Evolutionary conservation across 805 yeast genomes (phyloP), one percentile per base, ranked within the genome.

Genomic region (Maudiozyma serrabonitensis): DNA sequence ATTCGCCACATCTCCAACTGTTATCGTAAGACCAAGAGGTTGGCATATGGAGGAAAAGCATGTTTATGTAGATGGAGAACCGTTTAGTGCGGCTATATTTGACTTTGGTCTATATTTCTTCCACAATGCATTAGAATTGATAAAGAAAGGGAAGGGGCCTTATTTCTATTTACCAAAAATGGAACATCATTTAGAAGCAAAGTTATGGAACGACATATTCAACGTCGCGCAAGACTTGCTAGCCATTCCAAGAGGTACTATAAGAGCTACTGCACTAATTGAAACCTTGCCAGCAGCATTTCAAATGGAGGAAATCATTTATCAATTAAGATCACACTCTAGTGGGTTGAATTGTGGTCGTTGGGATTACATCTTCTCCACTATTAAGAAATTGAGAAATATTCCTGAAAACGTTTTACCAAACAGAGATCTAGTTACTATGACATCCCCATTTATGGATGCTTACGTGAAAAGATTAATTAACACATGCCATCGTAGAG

Each of bases 341-440:
- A 76, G 85, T 12, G 95, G 91, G 50, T 75, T 85, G 67, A 85
- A 85, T 71, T 85, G 93, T 75, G 95, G 95, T 58, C 78, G 95
- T 70, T 85, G 91, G 91, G 95, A 85, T 68, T 85, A 85, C 70
- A 84, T 85, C 68, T 85, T 85, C 71, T 80, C 86, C 41, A 82
- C 87, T 53, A 84, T 85, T 67, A 85, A 85, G 69, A 74, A 84
- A 40, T 75, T 85, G 56, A 78, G 89, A 70, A 82, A 81, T 68
- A 78, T 79, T 59, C 76, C 80, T 46, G 76, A 75, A 44, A 82
- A 79, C 60, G 74, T 85, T 51, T 71, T 85, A 54, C 93, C 95
- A 18, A 86, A 85, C 70, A 74, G 95, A 67, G 80, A 80, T 50
- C 84, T 77, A 61, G 90, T 85, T 42, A 84, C 87, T n/a, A 85